Conservation (phyloP, 768 basidiomycete genomes). For the Daedaleopsis nitida region DNA sequence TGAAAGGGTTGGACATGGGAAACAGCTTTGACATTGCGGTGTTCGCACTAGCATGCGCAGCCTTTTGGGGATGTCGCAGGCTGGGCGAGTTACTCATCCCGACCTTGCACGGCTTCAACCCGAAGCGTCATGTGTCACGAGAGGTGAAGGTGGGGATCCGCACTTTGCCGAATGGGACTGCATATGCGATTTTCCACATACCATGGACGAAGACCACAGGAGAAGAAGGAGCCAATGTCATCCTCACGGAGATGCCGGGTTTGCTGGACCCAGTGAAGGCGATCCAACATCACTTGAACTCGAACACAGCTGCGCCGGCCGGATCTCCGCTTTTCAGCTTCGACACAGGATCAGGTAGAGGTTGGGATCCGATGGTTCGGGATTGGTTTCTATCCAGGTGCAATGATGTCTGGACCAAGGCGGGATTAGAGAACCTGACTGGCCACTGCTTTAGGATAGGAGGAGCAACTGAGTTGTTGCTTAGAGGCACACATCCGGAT, state of each 20-base stretch:
- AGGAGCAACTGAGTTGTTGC: slow-evolving; percentile 23
- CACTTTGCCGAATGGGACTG: neutral
- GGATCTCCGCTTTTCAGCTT: slow-evolving; percentile 15
- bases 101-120: neutral
- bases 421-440: neutral
- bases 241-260: slow-evolving; percentile 23
- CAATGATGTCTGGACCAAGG: slow-evolving; percentile 11
- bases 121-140: neutral
- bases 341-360: neutral
- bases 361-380: slow-evolving; percentile 6
- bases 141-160: neutral
- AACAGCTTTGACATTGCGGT: slow-evolving; percentile 35
- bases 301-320: neutral
- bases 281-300: slow-evolving; percentile 25
- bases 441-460: slow-evolving; percentile 30
- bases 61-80: slow-evolving; percentile 38
- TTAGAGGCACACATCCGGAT: slow-evolving; percentile 18
- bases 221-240: slow-evolving; percentile 28
- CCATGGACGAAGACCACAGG: slow-evolving; percentile 40
- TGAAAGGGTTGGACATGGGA: slow-evolving; percentile 24
- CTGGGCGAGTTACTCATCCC: neutral
- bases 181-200: slow-evolving; percentile 30
- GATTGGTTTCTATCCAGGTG: slow-evolving; percentile 7
- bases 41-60: slow-evolving; percentile 35
- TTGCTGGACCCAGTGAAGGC: slow-evolving; percentile 23